These are phyloP conservation scores for Heritiera littoralis DNA, from an alignment of 345 rosid genomes.

Conservation along the genomic window DNA sequence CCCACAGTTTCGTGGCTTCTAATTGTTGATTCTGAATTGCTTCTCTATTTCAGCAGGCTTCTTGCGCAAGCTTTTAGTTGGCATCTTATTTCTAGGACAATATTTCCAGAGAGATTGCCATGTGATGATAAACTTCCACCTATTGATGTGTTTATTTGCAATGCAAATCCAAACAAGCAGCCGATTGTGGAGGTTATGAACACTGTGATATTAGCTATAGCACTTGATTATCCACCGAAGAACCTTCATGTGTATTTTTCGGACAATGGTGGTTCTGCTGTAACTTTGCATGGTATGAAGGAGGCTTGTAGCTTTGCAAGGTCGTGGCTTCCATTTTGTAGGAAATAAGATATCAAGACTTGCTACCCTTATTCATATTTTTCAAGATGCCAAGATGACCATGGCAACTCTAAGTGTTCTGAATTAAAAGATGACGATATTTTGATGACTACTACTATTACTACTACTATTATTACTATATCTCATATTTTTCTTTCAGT, in stretches of 20 bases:
- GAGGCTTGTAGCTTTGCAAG: too few species aligned
- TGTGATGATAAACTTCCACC: too few species aligned
- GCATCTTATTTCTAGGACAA: conserved; percentile 35
- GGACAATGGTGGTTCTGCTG: too few species aligned
- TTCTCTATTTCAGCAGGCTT: conserved; percentile 39
- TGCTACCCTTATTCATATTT: not conserved
- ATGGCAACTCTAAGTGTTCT: not conserved
- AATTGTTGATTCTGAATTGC: not conserved
- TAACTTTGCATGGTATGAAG: too few species aligned
- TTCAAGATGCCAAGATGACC: not conserved
- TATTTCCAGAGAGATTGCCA: too few species aligned
- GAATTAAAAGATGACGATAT: not conserved
- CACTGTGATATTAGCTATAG: conserved; percentile 36
- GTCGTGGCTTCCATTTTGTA: conserved; percentile 54
- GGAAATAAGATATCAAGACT: conserved; percentile 26
- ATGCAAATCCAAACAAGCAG: too few species aligned
- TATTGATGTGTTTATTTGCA: too few species aligned
- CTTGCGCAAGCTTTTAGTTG: conserved; percentile 31
- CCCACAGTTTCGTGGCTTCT: too few species aligned
- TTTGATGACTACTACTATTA: not conserved
- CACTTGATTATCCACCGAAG: conserved; percentile 35
- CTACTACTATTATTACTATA: not conserved
- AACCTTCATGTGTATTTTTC: not conserved
- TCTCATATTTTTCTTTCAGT: not conserved
- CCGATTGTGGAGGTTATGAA: conserved; percentile 7